phyloP scores from a whole-genome alignment of 345 rosid species.

The Ceriops tagal region DNA sequence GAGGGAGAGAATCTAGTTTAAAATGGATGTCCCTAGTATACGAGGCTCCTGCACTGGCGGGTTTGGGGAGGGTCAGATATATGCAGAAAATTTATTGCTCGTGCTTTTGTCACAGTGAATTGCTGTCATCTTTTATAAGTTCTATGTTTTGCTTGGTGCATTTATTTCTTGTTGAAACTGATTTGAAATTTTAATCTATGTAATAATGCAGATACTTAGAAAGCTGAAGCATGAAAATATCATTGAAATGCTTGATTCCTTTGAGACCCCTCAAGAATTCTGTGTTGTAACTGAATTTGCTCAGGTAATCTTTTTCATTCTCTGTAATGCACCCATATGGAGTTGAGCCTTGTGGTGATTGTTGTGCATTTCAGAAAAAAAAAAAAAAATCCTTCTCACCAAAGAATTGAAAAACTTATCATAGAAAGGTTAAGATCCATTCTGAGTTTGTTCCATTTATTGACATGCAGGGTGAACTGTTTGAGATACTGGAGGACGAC shows the following conservation, averaged over 20 bases:
- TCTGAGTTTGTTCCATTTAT: not conserved
- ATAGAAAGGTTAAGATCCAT: slow-evolving; percentile 5
- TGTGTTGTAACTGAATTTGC: slow-evolving; percentile 99
- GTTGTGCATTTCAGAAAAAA: too few species aligned
- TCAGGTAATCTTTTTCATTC: slow-evolving; percentile 46
- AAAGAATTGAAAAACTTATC: not conserved
- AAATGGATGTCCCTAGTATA: too few species aligned
- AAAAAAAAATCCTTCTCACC: too few species aligned
- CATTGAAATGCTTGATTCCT: slow-evolving; percentile 94
- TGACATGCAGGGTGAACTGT: slow-evolving; percentile 75
- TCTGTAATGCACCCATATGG: not conserved
- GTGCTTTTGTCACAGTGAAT: too few species aligned
- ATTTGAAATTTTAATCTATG: slow-evolving; percentile 6
- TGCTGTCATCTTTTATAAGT: not conserved
- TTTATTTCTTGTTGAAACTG: not conserved
- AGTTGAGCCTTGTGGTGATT: too few species aligned
- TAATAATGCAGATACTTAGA: slow-evolving; percentile 68
- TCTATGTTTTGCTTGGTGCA: not conserved
- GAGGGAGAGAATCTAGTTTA: too few species aligned
- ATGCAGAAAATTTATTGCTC: too few species aligned
- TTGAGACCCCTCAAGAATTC: slow-evolving; percentile 88
- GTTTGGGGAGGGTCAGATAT: too few species aligned
- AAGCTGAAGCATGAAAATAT: slow-evolving; percentile 94
- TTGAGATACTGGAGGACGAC: slow-evolving; percentile 97
- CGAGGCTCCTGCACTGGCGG: too few species aligned